Percentiles rank a stretch among this genome's conserved stretches.
These are phyloP conservation scores for Aristolochia contorta DNA, from an alignment of 164 flowering plant genomes.

Conservation along the genomic window DNA sequence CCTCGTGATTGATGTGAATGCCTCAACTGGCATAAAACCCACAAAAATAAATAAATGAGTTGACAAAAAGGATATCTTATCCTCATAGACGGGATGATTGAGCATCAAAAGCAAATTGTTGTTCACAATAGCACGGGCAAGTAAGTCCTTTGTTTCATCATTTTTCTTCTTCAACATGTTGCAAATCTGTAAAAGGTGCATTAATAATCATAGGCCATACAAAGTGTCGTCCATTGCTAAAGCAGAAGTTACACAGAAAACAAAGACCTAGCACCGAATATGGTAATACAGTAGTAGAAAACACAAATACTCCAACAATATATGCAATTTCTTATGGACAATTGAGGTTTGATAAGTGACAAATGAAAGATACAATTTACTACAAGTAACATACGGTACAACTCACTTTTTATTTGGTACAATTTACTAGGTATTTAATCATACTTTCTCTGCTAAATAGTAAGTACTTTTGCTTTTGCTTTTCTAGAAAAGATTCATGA, in stretches of 20 bases:
- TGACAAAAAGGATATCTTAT: constrained; percentile 68
- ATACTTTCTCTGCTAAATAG: no score
- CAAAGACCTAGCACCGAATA: neutral
- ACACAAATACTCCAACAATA: no score
- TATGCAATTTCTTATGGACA: no score
- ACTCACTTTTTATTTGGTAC: no score
- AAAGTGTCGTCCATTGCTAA: neutral
- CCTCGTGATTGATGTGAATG: neutral
- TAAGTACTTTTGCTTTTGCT: no score
- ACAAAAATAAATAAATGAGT: neutral
- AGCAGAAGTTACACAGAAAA: neutral
- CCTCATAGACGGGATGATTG: constrained; percentile 61
- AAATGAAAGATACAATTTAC: no score
- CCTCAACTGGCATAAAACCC: neutral
- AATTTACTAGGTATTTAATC: no score
- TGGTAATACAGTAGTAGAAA: no score
- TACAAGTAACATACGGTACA: no score
- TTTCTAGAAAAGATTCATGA: no score
- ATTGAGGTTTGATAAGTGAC: no score
- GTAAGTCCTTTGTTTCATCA: constrained; percentile 81
- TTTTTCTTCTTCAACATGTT: constrained; percentile 81
- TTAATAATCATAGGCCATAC: neutral
- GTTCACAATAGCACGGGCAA: constrained; percentile 78
- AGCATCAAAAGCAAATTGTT: constrained; percentile 81
- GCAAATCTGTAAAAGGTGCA: constrained; percentile 51